Evolutionary conservation across 2,329 filamentous ascomycete genomes (phyloP).

Genomic region (Aspergillus vadensis): DNA sequence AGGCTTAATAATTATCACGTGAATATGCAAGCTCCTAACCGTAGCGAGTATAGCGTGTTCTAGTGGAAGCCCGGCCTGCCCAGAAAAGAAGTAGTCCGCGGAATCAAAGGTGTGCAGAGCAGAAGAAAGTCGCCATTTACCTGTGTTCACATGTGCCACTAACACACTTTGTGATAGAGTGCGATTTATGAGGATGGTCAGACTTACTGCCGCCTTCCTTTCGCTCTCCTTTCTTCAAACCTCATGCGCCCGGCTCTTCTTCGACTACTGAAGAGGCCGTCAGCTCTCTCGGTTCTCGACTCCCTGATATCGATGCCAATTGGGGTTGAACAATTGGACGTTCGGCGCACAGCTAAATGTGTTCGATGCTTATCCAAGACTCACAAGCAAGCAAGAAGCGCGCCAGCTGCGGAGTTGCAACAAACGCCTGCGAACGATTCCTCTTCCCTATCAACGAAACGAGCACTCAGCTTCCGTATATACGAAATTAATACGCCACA

Average conservation of each 20-base stretch:
- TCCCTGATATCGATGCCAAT: conserved; percentile 32
- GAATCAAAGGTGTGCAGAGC: conserved; percentile 11
- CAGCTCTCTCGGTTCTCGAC: conserved; percentile 42
- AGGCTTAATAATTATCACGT: conserved; percentile 27
- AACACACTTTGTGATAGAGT: neutral
- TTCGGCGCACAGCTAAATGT: conserved; percentile 25
- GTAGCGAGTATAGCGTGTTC: conserved; percentile 2
- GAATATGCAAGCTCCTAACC: conserved; percentile 16
- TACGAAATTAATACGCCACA: conserved; percentile 32
- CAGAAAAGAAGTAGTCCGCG: conserved; percentile 15
- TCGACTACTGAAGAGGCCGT: conserved; percentile 46
- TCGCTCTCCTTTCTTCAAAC: conserved; percentile 23
- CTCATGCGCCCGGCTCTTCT: conserved; percentile 48
- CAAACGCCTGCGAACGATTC: conserved; percentile 6
- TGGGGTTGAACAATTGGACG: conserved; percentile 37
- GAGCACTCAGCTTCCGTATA: conserved; percentile 16
- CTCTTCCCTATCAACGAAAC: conserved; percentile 9
- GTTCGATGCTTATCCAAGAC: conserved; percentile 31
- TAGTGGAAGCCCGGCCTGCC: conserved; percentile 6
- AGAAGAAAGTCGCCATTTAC: neutral
- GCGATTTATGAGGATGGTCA: conserved; percentile 34
- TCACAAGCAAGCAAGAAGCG: conserved; percentile 11
- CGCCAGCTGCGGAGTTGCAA: conserved; percentile 10
- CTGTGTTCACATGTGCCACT: conserved; percentile 3
- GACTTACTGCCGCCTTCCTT: conserved; percentile 13